Percentiles rank a stretch among this genome's conserved stretches.
Evolutionary conservation across 495 filamentous ascomycete species (phyloP).

Genomic region (Neurospora tetrasperma): DNA sequence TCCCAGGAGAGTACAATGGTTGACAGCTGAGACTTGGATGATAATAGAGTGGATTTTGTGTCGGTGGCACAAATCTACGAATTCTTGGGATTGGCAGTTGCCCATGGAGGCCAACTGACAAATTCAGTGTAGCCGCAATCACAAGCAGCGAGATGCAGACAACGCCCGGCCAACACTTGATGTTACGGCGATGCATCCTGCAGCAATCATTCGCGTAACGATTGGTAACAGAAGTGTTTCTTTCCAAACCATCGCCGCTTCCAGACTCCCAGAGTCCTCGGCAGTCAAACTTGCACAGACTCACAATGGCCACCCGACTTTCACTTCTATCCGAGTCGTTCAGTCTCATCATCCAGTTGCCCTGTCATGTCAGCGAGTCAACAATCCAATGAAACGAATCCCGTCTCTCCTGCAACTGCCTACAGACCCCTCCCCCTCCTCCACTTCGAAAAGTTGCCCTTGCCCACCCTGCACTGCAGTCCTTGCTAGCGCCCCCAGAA

Average conservation of each 20-base stretch:
- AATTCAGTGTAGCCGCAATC: not conserved
- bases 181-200: not conserved
- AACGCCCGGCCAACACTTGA: not conserved
- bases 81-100: not conserved
- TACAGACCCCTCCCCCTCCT: not conserved
- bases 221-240: not conserved
- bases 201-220: not conserved
- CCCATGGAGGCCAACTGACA: not conserved
- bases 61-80: not conserved
- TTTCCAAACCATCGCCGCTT: not conserved
- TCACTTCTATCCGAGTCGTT: not conserved
- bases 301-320: not conserved
- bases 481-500: not conserved
- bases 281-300: not conserved
- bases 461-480: not conserved
- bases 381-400: not conserved
- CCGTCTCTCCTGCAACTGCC: not conserved
- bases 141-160: not conserved
- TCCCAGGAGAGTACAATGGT: not conserved
- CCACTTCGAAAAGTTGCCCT: not conserved
- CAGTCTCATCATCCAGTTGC: not conserved
- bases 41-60: not conserved
- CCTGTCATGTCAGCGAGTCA: not conserved
- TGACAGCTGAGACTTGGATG: not conserved
- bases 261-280: not conserved